Percentiles rank a stretch among this genome's conserved stretches.
phyloP scores from a whole-genome alignment of 345 rosid genomes.

The Populus euphratica region DNA sequence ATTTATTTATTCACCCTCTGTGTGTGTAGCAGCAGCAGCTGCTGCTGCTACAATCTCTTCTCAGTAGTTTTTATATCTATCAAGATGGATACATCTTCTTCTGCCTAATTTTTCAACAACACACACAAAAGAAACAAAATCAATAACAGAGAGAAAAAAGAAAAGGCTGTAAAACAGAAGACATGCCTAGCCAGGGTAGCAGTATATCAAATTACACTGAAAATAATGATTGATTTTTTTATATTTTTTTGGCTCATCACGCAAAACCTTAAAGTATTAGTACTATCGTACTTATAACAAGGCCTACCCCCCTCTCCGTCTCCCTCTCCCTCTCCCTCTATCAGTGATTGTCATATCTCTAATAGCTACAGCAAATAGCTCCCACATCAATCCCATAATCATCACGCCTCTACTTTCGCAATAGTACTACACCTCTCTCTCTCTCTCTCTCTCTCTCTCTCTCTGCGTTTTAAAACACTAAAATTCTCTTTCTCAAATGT shows the following conservation, averaged over 20 bases:
- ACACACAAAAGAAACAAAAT: neutral
- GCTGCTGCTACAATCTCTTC: neutral
- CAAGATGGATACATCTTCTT: neutral
- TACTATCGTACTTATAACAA: conserved; percentile 16
- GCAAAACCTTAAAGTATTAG: conserved; percentile 24
- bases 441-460: conserved; percentile 12
- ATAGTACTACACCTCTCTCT: neutral
- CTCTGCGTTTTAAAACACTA: neutral
- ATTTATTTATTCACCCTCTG: neutral
- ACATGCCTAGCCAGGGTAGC: neutral
- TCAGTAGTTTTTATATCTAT: too few species aligned
- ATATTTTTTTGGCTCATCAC: conserved; percentile 1
- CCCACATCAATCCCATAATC: conserved; percentile 18
- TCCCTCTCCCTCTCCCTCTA: neutral
- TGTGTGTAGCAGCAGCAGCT: too few species aligned
- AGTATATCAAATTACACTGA: conserved; percentile 15
- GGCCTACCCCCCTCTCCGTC: neutral
- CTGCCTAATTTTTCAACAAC: conserved; percentile 1
- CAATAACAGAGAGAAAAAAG: too few species aligned
- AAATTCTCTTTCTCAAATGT: conserved; percentile 26
- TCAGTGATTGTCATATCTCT: conserved; percentile 10
- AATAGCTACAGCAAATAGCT: conserved; percentile 15
- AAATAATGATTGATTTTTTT: conserved; percentile 22
- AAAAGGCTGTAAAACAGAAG: neutral
- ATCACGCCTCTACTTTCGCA: conserved; percentile 13